A percentile compares a stretch with the other conserved stretches of the same genome.
Conservation (phyloP, 2,329 filamentous ascomycete genomes). For the Aspergillus brasiliensis region DNA sequence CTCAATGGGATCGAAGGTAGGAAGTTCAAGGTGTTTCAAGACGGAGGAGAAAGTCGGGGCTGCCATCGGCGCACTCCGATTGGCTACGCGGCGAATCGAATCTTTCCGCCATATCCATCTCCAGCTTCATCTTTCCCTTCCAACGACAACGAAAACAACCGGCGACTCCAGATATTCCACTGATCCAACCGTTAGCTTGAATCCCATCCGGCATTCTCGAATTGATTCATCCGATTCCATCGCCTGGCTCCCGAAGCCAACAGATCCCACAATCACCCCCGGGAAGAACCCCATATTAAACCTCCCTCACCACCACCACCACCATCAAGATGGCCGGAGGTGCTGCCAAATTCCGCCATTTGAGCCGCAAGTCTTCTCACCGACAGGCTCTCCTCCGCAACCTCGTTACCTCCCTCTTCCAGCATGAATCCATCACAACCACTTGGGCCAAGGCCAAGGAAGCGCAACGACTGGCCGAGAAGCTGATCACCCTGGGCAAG, state of each 20-base stretch:
- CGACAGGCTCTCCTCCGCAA: conserved; percentile 92
- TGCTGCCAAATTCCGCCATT: conserved; percentile 81
- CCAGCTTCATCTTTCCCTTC: conserved; percentile 11
- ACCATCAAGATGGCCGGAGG: conserved; percentile 88
- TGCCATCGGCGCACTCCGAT: conserved; percentile 36
- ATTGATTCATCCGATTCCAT: background rate
- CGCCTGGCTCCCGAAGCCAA: background rate
- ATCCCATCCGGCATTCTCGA: background rate
- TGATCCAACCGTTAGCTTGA: conserved; percentile 1
- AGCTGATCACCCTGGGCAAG: conserved; percentile 91
- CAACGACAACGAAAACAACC: background rate
- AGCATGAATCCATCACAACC: conserved; percentile 90
- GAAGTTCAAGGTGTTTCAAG: background rate
- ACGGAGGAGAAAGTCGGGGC: conserved; percentile 9
- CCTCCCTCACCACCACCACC: conserved; percentile 7
- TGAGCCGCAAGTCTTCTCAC: conserved; percentile 83
- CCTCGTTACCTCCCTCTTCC: conserved; percentile 90
- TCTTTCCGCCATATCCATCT: conserved; percentile 25
- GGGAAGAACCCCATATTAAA: background rate
- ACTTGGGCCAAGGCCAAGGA: conserved; percentile 98
- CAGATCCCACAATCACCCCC: background rate
- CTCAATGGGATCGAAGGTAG: background rate
- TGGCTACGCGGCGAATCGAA: conserved; percentile 36
- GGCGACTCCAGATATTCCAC: too few species aligned
- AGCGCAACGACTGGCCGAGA: conserved; percentile 88